phyloP scores from a whole-genome alignment of 345 rosid genomes.

The Pistacia atlantica region DNA sequence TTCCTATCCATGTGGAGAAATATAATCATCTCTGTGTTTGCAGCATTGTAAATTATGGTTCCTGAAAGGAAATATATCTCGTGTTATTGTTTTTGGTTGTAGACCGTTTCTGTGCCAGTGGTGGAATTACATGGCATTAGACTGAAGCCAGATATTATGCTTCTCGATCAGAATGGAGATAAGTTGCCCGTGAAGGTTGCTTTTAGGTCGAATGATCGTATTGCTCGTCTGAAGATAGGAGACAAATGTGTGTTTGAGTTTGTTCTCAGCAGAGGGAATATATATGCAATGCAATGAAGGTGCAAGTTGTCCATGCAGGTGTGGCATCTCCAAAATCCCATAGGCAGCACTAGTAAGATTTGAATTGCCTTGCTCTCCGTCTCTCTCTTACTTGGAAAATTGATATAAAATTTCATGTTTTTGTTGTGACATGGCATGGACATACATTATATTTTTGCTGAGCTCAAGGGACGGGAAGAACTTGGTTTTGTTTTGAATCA shows the following conservation, averaged over 20 bases:
- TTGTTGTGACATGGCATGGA: neutral
- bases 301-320: slow-evolving; percentile 9
- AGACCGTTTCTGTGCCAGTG: slow-evolving; percentile 9
- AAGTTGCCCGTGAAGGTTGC: slow-evolving; percentile 8
- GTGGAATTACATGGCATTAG: slow-evolving; percentile 6
- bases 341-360: neutral
- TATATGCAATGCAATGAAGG: slow-evolving; percentile 9
- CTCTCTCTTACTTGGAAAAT: neutral
- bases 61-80: neutral
- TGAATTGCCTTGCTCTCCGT: neutral
- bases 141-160: slow-evolving; percentile 8
- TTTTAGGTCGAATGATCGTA: neutral
- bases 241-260: slow-evolving; percentile 20
- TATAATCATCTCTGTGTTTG: neutral
- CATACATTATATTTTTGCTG: neutral
- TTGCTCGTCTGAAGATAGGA: neutral
- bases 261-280: neutral
- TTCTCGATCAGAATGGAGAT: slow-evolving; percentile 8
- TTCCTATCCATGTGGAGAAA: neutral
- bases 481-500: neutral
- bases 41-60: neutral
- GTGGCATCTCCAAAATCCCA: too few relatives aligned
- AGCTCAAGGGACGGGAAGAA: neutral
- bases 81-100: neutral
- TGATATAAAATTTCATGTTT: neutral